Percentiles rank a stretch among this genome's conserved stretches.
These are phyloP conservation scores for Ogataea ganodermae DNA, from an alignment of 805 yeast species.

Conservation along the genomic window DNA sequence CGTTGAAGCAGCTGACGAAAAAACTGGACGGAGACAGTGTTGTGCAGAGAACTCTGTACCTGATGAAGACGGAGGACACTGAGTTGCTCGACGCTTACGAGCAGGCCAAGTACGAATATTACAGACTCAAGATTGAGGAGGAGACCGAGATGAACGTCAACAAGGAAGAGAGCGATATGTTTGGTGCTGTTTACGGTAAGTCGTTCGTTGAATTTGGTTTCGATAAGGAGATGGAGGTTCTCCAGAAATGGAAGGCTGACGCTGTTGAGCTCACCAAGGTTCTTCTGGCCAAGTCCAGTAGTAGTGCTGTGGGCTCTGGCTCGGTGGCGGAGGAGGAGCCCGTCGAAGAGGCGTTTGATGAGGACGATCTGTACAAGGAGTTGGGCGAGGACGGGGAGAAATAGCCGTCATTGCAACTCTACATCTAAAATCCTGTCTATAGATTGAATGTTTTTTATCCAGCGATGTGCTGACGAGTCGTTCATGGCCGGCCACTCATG, in stretches of 20 bases:
- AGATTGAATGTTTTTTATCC: not conserved
- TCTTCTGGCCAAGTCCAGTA: slow-evolving; percentile 46
- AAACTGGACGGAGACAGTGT: slow-evolving; percentile 89
- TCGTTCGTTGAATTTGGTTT: slow-evolving; percentile 68
- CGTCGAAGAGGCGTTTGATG: slow-evolving; percentile 16
- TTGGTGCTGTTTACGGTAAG: slow-evolving; percentile 71
- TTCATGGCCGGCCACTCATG: too few species aligned
- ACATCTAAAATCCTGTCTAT: not conserved
- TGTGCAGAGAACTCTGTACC: slow-evolving; percentile 68
- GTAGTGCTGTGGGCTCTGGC: slow-evolving; percentile 28
- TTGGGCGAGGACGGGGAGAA: slow-evolving; percentile 12
- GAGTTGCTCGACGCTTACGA: slow-evolving; percentile 72
- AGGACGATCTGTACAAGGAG: slow-evolving; percentile 27
- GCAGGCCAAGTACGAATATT: slow-evolving; percentile 84
- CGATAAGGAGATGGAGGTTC: slow-evolving; percentile 65
- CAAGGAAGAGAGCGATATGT: slow-evolving; percentile 83
- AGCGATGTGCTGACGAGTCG: too few species aligned
- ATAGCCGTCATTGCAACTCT: not conserved
- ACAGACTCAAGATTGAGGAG: slow-evolving; percentile 79
- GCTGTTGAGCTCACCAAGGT: slow-evolving; percentile 67
- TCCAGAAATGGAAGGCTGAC: slow-evolving; percentile 72
- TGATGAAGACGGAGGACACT: slow-evolving; percentile 42
- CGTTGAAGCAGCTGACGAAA: slow-evolving; percentile 68
- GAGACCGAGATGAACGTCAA: slow-evolving; percentile 73
- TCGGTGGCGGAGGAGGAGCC: slow-evolving; percentile 29